Evolutionary conservation across 2,329 filamentous ascomycete species (phyloP), one percentile per base, ranked within the genome.

Genomic region (Cordyceps pruinosa): DNA sequence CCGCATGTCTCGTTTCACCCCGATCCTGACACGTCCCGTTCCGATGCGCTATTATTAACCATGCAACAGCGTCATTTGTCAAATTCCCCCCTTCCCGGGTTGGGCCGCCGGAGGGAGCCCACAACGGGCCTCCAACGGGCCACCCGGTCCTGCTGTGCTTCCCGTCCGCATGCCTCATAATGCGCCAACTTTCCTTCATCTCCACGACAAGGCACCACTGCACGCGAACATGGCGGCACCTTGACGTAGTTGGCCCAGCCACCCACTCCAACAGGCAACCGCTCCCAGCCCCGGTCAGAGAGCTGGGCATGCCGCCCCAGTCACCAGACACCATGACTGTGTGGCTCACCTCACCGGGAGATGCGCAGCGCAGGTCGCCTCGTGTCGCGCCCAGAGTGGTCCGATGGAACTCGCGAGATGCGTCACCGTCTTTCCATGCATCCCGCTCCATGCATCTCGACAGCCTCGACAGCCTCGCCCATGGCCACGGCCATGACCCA

Each of bases 281-380:
- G 19, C 42, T 48, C 23, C 13, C 45, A 13, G 44, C 4, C 23
- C 39, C 17, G 19, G 35, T n/a, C 17, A 30, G 25, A 10, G 19
- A 30, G n/a, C 6, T 48, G n/a, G 53, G 34, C 53, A 41, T 32
- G 17, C 5, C 25, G 44, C 26, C 23, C 32, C 30, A 48, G 46
- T 56, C 54, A 56, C 54, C 54, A 56, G 54, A 56, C 54, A 44
- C 35, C 5, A 56, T 56, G 54, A 56, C 46, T 56, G 26, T 50
- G 54, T 50, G 53, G 53, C 53, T 56, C 42, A 48, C 44, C 30
- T 25, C 32, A 23, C 42, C 6, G 15, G 5, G 19, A 47, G 44
- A 30, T 5, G 8, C 15, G 19, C 19, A 28, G 19, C 10, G 4
- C 25, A n/a, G 6, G n/a, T 32, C 42, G 39, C 34, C 17, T 34